These are phyloP conservation scores for Lasiodiplodia gonubiensis DNA, from an alignment of 2,329 filamentous ascomycete species.

Conservation along the genomic window DNA sequence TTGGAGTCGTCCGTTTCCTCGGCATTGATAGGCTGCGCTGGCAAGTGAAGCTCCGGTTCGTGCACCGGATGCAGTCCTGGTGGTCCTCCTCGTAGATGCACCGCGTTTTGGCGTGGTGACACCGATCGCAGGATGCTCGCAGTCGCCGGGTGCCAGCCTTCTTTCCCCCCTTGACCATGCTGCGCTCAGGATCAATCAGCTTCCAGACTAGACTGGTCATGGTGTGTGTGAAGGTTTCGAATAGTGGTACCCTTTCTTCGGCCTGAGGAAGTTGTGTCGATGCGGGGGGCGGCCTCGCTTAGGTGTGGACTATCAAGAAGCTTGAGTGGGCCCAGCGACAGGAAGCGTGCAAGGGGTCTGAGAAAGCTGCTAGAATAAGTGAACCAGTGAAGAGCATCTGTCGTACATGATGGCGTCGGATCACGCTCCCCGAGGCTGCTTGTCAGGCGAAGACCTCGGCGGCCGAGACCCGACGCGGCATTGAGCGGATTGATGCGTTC, in stretches of 20 bases:
- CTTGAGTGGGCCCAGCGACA: neutral
- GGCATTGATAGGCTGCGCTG: neutral
- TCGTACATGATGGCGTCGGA: neutral
- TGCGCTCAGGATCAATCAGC: neutral
- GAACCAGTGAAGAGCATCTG: neutral
- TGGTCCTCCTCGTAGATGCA: slow-evolving; percentile 4
- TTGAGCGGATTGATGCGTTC: neutral
- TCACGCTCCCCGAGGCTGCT: neutral
- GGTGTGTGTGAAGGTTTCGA: neutral
- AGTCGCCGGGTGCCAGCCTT: neutral
- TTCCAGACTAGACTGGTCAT: neutral
- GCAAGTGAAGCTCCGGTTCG: neutral
- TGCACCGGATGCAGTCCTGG: slow-evolving; percentile 2
- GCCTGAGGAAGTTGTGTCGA: neutral
- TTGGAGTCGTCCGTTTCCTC: neutral
- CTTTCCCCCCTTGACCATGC: slow-evolving; percentile 2
- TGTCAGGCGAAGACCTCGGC: neutral
- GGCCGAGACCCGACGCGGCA: neutral
- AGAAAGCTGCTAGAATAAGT: neutral
- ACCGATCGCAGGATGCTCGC: slow-evolving; percentile 11
- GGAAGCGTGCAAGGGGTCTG: neutral
- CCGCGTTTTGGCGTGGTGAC: neutral
- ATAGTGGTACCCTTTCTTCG: neutral
- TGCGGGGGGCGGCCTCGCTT: neutral
- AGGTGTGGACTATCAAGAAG: too few relatives aligned